Evolutionary conservation across 2,329 filamentous ascomycete genomes (phyloP), one percentile per base, ranked within the genome.

Genomic region (Cladosporium halotolerans): DNA sequence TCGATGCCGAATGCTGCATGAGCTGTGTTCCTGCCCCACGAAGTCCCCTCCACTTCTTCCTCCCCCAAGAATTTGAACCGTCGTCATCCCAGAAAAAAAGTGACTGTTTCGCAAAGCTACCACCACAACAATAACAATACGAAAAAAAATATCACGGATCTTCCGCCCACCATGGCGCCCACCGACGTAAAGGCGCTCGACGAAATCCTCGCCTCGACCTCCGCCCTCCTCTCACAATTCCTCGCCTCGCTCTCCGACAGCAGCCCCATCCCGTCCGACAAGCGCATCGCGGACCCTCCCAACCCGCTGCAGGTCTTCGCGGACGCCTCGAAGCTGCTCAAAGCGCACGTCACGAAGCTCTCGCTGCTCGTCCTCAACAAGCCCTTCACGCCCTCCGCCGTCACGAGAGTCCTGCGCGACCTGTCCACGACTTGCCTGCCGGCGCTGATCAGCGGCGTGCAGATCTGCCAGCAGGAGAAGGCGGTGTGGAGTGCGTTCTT

Each of bases 341-440:
- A 82, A 66, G 88, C 90, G 0, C 89, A 96, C 66, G 81, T 85
- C 1, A 96, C 90, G 5, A 96, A 95, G 58, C 78, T 96, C 23
- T 92, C 88, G 0, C 83, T 96, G 1, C 79, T 97, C 10, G 81
- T 93, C 1, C 86, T 95, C 64, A 96, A 88, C 64, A 80, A 88
- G 14, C 91, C 92, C 0, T 95, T 95, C 61, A 93, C 90, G 0
- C 84, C 88, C 0, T 83, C 84, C 1, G 91, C 89, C 4, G 77
- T 95, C 33, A 73, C 72, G 9, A 83, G 79, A 19, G 82, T 95
- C 11, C 73, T 96, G 4, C 78, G 81, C 33, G 83, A 90, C 54
- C 77, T 95, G n/a, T 78, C 84, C 18, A 77, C 81, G 10, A 83
- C 83, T 0, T 82, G 88, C n/a, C 76, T 95, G 0, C 86, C 88